phyloP scores from a whole-genome alignment of 768 basidiomycete genomes.

The Psilocybe azurescens region DNA sequence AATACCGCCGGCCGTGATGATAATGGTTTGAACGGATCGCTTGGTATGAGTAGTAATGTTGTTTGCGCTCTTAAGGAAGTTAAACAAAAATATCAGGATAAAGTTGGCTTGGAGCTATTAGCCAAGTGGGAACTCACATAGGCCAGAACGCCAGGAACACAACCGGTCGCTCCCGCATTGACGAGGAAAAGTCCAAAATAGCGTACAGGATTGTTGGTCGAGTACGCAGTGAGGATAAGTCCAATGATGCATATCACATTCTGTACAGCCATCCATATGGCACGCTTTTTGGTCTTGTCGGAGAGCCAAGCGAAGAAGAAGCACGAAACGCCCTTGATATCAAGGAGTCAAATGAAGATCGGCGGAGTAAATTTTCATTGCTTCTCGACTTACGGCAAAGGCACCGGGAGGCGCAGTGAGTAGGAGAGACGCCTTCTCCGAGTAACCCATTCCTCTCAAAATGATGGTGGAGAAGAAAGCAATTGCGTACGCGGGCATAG shows the following conservation, averaged over 20 bases:
- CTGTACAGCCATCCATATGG: conserved; percentile 37
- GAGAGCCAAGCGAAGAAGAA: conserved; percentile 43
- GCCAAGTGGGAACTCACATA: conserved; percentile 33
- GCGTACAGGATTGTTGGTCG: conserved; percentile 31
- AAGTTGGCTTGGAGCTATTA: background rate
- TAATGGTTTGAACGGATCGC: conserved; percentile 41
- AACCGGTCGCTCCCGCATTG: conserved; percentile 39
- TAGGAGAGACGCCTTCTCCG: conserved; percentile 31
- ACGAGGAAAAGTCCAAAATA: conserved; percentile 41
- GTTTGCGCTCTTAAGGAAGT: conserved; percentile 34
- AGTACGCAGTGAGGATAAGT: conserved; percentile 36
- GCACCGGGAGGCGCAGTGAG: conserved; percentile 41
- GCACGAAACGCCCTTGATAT: conserved; percentile 35
- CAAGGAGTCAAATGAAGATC: conserved; percentile 1
- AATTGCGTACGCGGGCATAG: conserved; percentile 43
- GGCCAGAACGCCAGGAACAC: conserved; percentile 41
- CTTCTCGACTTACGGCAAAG: conserved; percentile 30
- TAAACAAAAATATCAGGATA: background rate
- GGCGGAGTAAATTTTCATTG: background rate
- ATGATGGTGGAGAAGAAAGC: conserved; percentile 42
- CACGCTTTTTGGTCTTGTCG: conserved; percentile 39
- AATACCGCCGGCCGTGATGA: conserved; percentile 41
- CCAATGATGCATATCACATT: conserved; percentile 38
- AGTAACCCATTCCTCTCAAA: conserved; percentile 39
- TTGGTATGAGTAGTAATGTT: conserved; percentile 42